phyloP scores from a whole-genome alignment of 192 early-diverging fungal species.

The Obelidium mucronatum region DNA sequence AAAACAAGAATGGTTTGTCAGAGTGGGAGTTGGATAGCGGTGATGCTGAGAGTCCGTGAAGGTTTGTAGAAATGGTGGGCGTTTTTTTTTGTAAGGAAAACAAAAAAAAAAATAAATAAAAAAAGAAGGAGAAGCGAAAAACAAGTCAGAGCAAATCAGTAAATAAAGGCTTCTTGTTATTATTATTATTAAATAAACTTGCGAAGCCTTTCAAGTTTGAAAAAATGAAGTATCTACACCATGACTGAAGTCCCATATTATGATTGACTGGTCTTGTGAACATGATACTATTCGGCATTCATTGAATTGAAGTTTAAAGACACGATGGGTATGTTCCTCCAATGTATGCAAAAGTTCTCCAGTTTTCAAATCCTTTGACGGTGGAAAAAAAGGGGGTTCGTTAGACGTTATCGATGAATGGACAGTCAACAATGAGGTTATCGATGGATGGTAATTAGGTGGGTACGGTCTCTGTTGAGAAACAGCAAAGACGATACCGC shows the following conservation, averaged over 20 bases:
- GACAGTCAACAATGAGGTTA: no score
- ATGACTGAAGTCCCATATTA: constrained; percentile 75
- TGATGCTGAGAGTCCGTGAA: constrained; percentile 1
- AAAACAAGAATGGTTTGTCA: not conserved
- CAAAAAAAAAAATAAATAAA: no score
- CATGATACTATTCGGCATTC: constrained; percentile 84
- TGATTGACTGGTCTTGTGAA: constrained; percentile 58
- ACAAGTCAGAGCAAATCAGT: not conserved
- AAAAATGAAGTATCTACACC: constrained; percentile 63
- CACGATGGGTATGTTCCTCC: constrained; percentile 52
- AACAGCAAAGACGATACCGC: no score
- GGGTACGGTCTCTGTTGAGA: no score
- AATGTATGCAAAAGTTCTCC: constrained; percentile 53
- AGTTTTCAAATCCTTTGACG: constrained; percentile 65
- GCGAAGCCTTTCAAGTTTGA: not conserved
- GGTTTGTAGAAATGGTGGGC: not conserved
- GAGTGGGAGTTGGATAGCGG: not conserved
- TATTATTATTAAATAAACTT: not conserved
- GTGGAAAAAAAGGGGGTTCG: no score
- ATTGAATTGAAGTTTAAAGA: constrained; percentile 86
- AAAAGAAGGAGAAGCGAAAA: not conserved
- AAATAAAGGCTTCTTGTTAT: not conserved
- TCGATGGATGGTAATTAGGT: no score
- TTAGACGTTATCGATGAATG: no score
- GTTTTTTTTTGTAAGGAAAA: no score